Base-by-base conservation (phyloP, 345 rosid genomes). In the Melaleuca quinquenervia region DNA sequence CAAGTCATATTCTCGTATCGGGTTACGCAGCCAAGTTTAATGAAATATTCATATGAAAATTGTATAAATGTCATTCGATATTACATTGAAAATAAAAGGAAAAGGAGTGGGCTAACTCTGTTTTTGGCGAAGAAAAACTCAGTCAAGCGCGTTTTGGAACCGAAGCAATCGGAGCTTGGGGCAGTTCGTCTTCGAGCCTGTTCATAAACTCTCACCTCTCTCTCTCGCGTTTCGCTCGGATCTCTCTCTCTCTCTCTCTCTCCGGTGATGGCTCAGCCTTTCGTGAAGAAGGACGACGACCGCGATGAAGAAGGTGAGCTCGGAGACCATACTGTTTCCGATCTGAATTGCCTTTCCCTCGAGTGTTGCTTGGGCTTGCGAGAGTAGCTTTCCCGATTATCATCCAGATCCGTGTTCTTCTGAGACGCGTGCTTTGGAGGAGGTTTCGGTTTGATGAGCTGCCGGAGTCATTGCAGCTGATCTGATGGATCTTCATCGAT, bases 231-330 rank as follows among this genome's bases (percentile, higher is more conserved):
- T 18, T 5, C 22, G 76, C 45, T 8, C 24, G 11, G 76, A 64
- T 70, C 78, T 9, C 45, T 21, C 6, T 8, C 45, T 64, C 75
- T 32, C 55, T 20, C 36, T 29, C 70, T n/a, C 41, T 2, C 78
- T 20, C 20, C 78, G 78, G 85, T 92, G 74, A 98, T 98, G 99
- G 99, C 99, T 82, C 99, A 98, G 86, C 98, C 99, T 52, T 90
- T 92, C 85, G 94, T 93, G 87, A 98, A 98, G 95, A 98, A 98
- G 88, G 98, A 98, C 88, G 99, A 98, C 85, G 99, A 98, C 93
- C 78, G 78, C 78, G 99, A 98, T 90, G 99, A 98, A 84, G 99
- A 98, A 93, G 94, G 99, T 98, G 86, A 56, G 70, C 50, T 85
- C 32, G 41, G 50, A 85, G 82, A 14, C 85, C 87, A 51, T 24